Conservation (phyloP, 371 early-diverging fungal species). For the Syncephalastrum racemosum region DNA sequence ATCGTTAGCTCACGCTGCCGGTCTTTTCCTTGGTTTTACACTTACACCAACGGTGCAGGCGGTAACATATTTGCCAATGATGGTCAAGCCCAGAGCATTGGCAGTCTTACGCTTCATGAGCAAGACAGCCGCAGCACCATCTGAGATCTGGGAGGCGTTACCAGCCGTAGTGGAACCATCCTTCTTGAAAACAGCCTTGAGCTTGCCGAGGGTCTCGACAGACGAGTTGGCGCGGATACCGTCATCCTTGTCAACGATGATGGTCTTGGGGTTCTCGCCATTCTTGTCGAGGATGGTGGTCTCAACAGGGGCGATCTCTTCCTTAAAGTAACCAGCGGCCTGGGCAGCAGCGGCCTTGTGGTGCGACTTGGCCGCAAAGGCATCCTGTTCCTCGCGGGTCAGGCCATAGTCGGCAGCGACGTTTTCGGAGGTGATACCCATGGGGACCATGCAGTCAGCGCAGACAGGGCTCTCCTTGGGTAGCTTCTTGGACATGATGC, state of each 20-base stretch:
- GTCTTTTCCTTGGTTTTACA: not conserved
- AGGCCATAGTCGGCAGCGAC: constrained; percentile 87
- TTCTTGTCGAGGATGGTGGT: constrained; percentile 73
- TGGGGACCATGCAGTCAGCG: constrained; percentile 84
- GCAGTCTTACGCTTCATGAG: constrained; percentile 94
- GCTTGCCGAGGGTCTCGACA: constrained; percentile 75
- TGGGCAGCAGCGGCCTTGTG: constrained; percentile 83
- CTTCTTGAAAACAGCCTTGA: constrained; percentile 89
- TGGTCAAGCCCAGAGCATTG: constrained; percentile 78
- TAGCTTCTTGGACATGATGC: constrained; percentile 62
- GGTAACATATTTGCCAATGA: constrained; percentile 87
- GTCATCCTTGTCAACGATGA: constrained; percentile 81
- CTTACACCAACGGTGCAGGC: constrained; percentile 87
- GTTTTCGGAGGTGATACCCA: constrained; percentile 96
- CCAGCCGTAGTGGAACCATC: constrained; percentile 95
- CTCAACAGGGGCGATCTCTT: constrained; percentile 91
- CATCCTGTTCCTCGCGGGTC: constrained; percentile 85
- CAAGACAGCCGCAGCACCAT: constrained; percentile 97
- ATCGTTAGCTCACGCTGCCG: not conserved
- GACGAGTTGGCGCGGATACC: constrained; percentile 88
- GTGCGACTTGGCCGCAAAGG: constrained; percentile 82
- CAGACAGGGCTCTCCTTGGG: constrained; percentile 60
- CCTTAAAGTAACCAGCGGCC: constrained; percentile 84
- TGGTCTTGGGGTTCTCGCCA: constrained; percentile 65
- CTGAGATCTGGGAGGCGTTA: constrained; percentile 97